Percentiles rank a stretch among this genome's conserved stretches.
Evolutionary conservation across 1,284 basidiomycete species (phyloP).

Genomic region (Gymnopus androsaceus): DNA sequence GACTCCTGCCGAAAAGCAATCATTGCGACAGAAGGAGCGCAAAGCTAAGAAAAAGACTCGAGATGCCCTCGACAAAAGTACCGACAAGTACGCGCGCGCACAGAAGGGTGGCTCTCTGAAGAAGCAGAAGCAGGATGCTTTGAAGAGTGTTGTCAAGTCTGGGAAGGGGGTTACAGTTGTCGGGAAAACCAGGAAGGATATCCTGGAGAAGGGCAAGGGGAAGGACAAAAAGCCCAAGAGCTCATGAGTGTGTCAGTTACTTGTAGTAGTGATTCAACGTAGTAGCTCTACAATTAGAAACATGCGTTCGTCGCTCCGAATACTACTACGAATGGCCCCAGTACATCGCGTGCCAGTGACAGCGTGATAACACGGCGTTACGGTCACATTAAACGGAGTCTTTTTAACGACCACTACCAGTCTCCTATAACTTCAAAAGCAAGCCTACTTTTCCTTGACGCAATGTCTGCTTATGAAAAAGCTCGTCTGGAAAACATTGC

Average conservation of each 20-base stretch:
- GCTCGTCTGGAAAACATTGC: constrained; percentile 50
- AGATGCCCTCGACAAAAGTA: constrained; percentile 68
- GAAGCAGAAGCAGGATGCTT: constrained; percentile 80
- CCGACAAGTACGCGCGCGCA: constrained; percentile 63
- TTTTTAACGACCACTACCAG: too few relatives aligned
- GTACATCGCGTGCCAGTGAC: too few relatives aligned
- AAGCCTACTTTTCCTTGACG: neutral
- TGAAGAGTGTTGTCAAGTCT: constrained; percentile 77
- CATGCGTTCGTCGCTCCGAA: too few relatives aligned
- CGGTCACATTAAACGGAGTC: neutral
- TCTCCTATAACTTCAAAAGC: too few relatives aligned
- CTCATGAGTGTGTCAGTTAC: too few relatives aligned
- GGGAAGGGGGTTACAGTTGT: constrained; percentile 88
- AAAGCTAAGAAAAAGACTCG: constrained; percentile 76
- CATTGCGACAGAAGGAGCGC: constrained; percentile 69
- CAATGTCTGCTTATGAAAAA: constrained; percentile 48
- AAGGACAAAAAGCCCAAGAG: constrained; percentile 28
- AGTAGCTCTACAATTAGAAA: too few relatives aligned
- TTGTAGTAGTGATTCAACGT: too few relatives aligned
- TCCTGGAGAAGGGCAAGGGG: constrained; percentile 34
- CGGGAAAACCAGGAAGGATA: constrained; percentile 63
- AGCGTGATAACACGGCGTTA: too few relatives aligned
- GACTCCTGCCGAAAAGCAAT: constrained; percentile 83
- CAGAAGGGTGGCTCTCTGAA: constrained; percentile 55
- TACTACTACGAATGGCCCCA: neutral